Base-by-base conservation (phyloP, 192 early-diverging fungal species). In the Diversispora epigaea region DNA sequence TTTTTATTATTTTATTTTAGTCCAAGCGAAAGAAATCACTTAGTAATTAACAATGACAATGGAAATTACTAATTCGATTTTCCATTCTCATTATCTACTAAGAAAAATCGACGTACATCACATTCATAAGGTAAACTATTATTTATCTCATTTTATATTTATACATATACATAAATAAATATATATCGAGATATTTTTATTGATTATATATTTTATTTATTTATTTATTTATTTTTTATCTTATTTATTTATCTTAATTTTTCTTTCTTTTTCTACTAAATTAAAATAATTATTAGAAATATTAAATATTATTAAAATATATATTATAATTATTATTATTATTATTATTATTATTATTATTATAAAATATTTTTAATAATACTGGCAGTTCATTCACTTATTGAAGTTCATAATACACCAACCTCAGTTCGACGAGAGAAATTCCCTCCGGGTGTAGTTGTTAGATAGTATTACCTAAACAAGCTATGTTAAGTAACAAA, bases 401-500 rank as follows among this genome's bases (percentile, higher is more conserved):
- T 19, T 10, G 71, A 73, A 55, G 21, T 39, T 40, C 47, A 70
- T 73, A 10, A 60, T 60, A 19, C 71, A 8, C 56, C 57, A 17
- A 47, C 21, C 8, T n/a, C 19, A 9, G 4, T 80, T 56, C 83
- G 82, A 76, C 85, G 82, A 62, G 85, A 85, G 46, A 88, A 88
- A 57, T 65, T 88, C 54, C 83, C 85, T 14, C 85, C 87, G 19
- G 91, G 91, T 14, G 89, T 89, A 0, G 90, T 84, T 49, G 76
- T 90, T 15, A 84, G 90, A 39, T 87, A 88, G 45, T 82, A 89
- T 72, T 86, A 86, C 68, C 82, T 89, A 22, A 72, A 86, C 3
- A 62, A 78, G 5, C 78, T 86, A n/a, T n/a, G n/a, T 8, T 86
- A 86, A 47, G 81, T 89, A 46, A 47, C 79, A 12, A 85, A 86